phyloP scores from a whole-genome alignment of 768 basidiomycete species.

The Psilocybe subaeruginosa region DNA sequence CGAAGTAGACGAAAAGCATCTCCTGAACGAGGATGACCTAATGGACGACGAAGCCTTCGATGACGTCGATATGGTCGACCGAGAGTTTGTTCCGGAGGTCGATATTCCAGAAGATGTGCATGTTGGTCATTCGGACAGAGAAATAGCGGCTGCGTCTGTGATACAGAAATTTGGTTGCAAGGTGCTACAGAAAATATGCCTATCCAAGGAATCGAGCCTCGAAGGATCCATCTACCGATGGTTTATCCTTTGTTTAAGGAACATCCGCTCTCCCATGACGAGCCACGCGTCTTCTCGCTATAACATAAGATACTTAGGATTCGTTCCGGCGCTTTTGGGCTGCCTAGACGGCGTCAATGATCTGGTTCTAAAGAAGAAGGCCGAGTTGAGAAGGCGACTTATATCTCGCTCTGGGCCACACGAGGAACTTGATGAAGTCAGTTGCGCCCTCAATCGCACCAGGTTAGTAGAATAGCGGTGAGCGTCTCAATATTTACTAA shows the following conservation, averaged over 20 bases:
- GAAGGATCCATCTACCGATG: not conserved
- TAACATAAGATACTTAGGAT: not conserved
- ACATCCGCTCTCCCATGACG: not conserved
- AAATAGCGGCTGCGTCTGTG: constrained; percentile 1
- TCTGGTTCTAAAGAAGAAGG: not conserved
- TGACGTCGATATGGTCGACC: constrained; percentile 1
- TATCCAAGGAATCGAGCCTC: not conserved
- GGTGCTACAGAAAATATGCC: not conserved
- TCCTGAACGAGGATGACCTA: not conserved
- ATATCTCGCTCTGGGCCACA: not conserved
- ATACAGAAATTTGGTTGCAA: constrained; percentile 10
- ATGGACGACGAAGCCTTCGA: not conserved
- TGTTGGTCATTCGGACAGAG: constrained; percentile 13
- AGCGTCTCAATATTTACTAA: not conserved
- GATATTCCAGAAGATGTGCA: constrained; percentile 17
- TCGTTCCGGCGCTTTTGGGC: constrained; percentile 2
- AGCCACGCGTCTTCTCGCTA: not conserved
- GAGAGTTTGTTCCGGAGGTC: constrained; percentile 8
- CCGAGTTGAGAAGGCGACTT: not conserved
- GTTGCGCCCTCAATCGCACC: not conserved
- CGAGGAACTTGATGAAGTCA: constrained; percentile 2
- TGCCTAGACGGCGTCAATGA: not conserved
- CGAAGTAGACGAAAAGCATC: not conserved
- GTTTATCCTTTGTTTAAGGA: not conserved
- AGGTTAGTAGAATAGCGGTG: not conserved